Base-by-base conservation (phyloP, 1,139 yeast genomes). In the Blastobotrys aristatus region DNA sequence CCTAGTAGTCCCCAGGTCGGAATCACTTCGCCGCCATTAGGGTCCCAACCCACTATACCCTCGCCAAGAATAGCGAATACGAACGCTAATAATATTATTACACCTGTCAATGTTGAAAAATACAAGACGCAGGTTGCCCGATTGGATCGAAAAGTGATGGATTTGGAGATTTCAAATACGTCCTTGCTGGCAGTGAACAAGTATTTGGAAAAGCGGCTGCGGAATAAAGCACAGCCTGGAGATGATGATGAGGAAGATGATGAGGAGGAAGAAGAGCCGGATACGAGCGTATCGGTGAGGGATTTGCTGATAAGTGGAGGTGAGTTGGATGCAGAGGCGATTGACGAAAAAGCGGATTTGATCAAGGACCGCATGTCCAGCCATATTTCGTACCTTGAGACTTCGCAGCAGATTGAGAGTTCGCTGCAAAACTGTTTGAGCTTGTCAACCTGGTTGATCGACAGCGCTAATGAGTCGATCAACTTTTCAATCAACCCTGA, bases 151-250 rank as follows among this genome's bases (percentile, higher is more conserved):
- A 61, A 59, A 44, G 54, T 62, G 7, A 49, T 54, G 53, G 66
- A 62, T 37, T 43, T 62, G 45, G 65, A 62, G 48, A 61, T 62
- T 14, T 56, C 65, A 7, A 62, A 62, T 49, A 48, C 54, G 20
- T 59, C 65, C 3, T 48, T 62, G 27, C 46, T 60, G 47, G 54
- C 58, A 6, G 57, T 62, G 13, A 62, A 62, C 52, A 55, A 57
- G 43, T 60, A 55, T 44, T 48, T 62, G 30, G 66, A 62, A 44
- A 57, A 54, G 40, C 45, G 51, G 38, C 40, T 60, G 27, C 49
- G 58, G 18, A 44, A 44, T 8, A 60, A 59, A 44, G 44, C 51
- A 4, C 26, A 22, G 2, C 43, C 26, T 21, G 18, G 37, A 21
- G 18, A 36, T 18, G 51, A 49, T 18, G 51, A 52, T 30, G 14